Percentiles rank a stretch among this genome's conserved stretches.
Evolutionary conservation across 2,329 filamentous ascomycete species (phyloP).

Genomic region (Thelonectria blattea): DNA sequence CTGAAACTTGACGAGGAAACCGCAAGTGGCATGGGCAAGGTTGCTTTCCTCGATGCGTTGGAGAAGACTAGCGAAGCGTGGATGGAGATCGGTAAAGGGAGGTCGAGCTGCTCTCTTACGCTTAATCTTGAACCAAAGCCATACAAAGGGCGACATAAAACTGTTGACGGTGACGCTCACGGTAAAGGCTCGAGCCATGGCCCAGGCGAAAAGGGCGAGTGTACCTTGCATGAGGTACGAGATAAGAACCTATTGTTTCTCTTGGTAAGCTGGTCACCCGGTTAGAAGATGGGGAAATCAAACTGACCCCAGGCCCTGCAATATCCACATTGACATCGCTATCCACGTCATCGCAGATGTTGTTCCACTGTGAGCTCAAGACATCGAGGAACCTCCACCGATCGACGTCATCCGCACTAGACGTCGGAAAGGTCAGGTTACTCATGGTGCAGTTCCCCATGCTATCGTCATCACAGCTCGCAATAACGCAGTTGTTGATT

Average conservation of each 20-base stretch:
- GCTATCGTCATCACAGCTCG: background rate
- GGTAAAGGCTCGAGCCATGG: background rate
- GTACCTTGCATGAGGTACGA: constrained; percentile 2
- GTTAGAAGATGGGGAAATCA: background rate
- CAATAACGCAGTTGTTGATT: background rate
- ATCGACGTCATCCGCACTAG: no score
- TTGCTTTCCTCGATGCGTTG: background rate
- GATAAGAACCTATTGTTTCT: background rate
- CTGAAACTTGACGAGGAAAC: background rate
- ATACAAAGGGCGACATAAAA: background rate
- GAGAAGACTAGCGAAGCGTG: no score
- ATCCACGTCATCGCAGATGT: background rate
- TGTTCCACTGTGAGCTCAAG: no score
- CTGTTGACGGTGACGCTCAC: background rate
- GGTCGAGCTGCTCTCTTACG: no score
- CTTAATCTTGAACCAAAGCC: background rate
- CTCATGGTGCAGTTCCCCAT: background rate
- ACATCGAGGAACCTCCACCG: background rate
- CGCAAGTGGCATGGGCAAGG: background rate
- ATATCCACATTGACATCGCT: background rate
- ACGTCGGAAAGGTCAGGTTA: background rate
- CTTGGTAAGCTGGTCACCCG: background rate
- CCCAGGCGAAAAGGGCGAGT: background rate
- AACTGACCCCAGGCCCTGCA: constrained; percentile 1
- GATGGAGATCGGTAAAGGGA: no score